Base-by-base conservation (phyloP, 164 flowering plant species). In the Akebia trifoliata region DNA sequence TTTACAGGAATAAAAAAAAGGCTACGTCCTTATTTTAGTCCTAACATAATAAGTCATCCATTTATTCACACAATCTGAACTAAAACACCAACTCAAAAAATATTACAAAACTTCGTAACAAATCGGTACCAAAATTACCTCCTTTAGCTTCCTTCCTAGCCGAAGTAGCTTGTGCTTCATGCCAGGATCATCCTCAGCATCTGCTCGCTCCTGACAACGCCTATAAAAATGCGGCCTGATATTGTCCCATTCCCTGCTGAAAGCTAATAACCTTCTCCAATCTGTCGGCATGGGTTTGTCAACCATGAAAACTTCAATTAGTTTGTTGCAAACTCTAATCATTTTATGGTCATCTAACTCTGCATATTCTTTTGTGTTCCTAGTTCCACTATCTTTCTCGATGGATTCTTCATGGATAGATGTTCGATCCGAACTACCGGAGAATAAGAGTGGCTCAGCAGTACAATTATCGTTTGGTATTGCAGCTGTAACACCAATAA, bases 221-320 rank as follows among this genome's bases (percentile, higher is more conserved):
- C 54, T 72, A 47, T 31, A 90, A 68, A 90, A 90, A 75, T 86
- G 86, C 29, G 90, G 82, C 8, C 93, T 74, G 31, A 87, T 73
- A 66, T 73, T 69, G 55, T 21, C 49, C 99, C 97, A 93, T 50
- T 75, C 80, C 57, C 70, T 75, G 71, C 96, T 87, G 69, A 90
- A 87, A 65, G 86, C 85, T 56, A 93, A 55, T 54, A 90, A 60
- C 70, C 74, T 83, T 73, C 99, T 90, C 99, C 97, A 94, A 50
- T 94, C 99, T 18, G 81, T 72, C 24, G 96, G 80, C 10, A 76
- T 75, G 28, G 95, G 95, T 73, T 86, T 90, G 68, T 94, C 97
- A 52, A 94, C 91, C 96, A 90, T 63, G 73, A 94, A 94, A 46
- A 86, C 85, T 22, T 69, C 93, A 62, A 94, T 90, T 29, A 94